These are phyloP conservation scores for Cryphonectria radicalis DNA, from an alignment of 2,329 filamentous ascomycete genomes.

Conservation along the genomic window DNA sequence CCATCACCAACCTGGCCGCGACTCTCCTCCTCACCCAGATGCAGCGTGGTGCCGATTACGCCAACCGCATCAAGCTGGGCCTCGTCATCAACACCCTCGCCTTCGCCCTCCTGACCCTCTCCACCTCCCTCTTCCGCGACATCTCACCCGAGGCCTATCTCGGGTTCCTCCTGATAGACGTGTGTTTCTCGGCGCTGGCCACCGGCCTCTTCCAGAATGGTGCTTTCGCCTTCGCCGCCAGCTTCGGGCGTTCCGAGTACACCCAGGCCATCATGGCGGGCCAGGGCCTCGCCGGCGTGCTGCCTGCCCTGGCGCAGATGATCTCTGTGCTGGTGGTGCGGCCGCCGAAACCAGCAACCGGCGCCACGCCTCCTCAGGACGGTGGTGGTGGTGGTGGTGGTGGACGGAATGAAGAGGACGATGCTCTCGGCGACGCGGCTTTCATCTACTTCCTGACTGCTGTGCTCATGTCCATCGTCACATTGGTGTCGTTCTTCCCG, in stretches of 20 bases:
- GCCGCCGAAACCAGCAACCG: constrained; percentile 36
- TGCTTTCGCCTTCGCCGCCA: constrained; percentile 86
- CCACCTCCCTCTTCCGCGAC: constrained; percentile 70
- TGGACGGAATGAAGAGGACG: constrained; percentile 28
- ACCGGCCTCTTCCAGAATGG: constrained; percentile 92
- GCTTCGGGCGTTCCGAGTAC: constrained; percentile 85
- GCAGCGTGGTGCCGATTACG: constrained; percentile 84
- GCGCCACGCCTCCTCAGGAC: constrained; percentile 5
- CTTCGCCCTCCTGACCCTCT: constrained; percentile 79
- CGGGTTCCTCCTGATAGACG: constrained; percentile 79
- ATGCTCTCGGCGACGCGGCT: constrained; percentile 66
- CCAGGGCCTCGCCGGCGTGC: constrained; percentile 87
- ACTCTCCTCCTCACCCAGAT: constrained; percentile 79
- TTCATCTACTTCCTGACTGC: constrained; percentile 93
- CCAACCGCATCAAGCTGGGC: constrained; percentile 79
- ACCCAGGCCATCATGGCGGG: constrained; percentile 96
- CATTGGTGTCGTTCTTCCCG: constrained; percentile 75
- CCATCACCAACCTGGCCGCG: constrained; percentile 76
- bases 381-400: neutral
- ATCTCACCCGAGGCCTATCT: constrained; percentile 72
- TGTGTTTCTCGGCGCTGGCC: constrained; percentile 77
- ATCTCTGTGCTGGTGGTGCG: constrained; percentile 74
- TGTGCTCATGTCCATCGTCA: constrained; percentile 71
- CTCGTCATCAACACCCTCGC: constrained; percentile 77
- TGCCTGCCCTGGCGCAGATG: constrained; percentile 88